These are phyloP conservation scores for Vaccinium darrowii DNA, from an alignment of 148 eudicot genomes.

Conservation along the genomic window DNA sequence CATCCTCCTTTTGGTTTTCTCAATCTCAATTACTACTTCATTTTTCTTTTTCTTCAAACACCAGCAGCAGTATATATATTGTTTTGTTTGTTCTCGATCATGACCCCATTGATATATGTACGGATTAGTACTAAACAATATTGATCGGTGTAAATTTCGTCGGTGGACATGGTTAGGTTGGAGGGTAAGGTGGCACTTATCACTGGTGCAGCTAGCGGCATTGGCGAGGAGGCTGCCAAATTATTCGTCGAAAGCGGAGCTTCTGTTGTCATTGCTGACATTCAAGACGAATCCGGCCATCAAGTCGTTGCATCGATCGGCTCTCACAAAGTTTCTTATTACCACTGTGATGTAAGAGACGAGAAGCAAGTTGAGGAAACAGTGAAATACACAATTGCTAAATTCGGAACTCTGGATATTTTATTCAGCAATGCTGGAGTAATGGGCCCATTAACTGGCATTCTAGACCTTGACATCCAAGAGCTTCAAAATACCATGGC, in stretches of 20 bases:
- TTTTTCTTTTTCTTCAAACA: background rate
- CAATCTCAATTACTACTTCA: background rate
- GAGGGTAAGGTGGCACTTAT: constrained; percentile 14
- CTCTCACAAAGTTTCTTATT: constrained; percentile 28
- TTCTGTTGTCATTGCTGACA: constrained; percentile 39
- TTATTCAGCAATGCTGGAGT: background rate
- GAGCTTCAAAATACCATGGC: constrained; percentile 5
- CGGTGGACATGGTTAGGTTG: background rate
- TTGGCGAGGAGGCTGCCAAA: constrained; percentile 21
- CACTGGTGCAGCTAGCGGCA: constrained; percentile 24
- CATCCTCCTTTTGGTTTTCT: background rate
- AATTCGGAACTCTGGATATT: constrained; percentile 26
- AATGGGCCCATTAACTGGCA: background rate
- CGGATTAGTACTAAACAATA: background rate
- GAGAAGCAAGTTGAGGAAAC: constrained; percentile 50
- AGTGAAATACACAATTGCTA: constrained; percentile 35
- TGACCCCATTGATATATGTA: background rate
- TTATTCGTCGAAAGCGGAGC: constrained; percentile 37
- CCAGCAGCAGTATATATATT: background rate
- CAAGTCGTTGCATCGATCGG: constrained; percentile 34
- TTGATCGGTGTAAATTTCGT: background rate
- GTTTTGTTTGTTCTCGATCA: background rate
- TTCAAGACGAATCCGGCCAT: constrained; percentile 53
- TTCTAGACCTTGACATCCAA: constrained; percentile 7
- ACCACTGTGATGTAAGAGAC: constrained; percentile 59